Base-by-base conservation (phyloP, 768 basidiomycete genomes). In the Lentinula aciculospora region DNA sequence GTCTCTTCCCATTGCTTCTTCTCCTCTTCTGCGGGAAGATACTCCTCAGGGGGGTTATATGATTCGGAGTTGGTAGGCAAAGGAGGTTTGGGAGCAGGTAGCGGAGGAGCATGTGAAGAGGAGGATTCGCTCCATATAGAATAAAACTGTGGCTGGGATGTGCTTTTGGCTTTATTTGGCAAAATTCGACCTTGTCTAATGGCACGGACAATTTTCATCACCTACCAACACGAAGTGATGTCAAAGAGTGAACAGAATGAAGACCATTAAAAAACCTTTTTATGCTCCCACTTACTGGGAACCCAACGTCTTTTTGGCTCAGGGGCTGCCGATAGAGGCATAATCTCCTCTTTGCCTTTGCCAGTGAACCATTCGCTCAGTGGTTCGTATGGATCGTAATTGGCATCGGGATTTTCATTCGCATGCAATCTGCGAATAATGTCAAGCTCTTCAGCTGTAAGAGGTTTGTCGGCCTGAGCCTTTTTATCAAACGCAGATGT, bases 141-240 rank as follows among this genome's bases (percentile, higher is more conserved):
- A 69, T 93, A 96, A 63, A 93, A 86, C 59, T 84, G 82, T 42
- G 81, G 81, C 72, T 84, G 82, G 34, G 80, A 76, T 4, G 78
- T 57, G 27, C 10, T 75, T 72, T 84, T 90, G 13, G 94, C 91
- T 72, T 93, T 96, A 61, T 89, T 86, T 29, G 94, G 91, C 6
- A 94, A 67, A 62, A 99, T 99, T 42, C 92, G 88, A 32, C 97
- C 97, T 77, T 94, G 88, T 8, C 97, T 86, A 66, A 99, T 98
- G 4, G 96, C 96, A 47, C 95, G 94, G 60, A 99, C 95, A 60
- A 98, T 98, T 82, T 98, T 99, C 93, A 99, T 95, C 63, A 99
- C 85, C 95, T 97, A 62, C 3, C 39, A 21, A 64, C 51, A 12
- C 15, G 47, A 57, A 25, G n/a, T 54, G 60, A 40, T 37, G 51